phyloP scores from a whole-genome alignment of 2,329 filamentous ascomycete species.

The Exophiala aquamarina region DNA sequence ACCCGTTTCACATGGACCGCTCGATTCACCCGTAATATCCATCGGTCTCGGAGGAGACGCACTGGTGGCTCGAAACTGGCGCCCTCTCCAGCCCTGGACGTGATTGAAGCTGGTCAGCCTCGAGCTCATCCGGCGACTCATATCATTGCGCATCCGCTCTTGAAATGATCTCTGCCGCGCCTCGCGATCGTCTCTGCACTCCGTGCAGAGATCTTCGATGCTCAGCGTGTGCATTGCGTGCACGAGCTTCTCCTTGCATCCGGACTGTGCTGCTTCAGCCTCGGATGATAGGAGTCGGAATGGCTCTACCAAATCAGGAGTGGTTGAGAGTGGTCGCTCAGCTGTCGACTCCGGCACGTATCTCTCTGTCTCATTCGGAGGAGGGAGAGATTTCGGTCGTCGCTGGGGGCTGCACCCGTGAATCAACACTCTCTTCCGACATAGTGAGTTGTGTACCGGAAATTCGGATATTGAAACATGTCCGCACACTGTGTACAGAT shows the following conservation, averaged over 20 bases:
- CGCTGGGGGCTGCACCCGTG: background rate
- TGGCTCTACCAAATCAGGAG: background rate
- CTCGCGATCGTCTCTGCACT: constrained; percentile 1
- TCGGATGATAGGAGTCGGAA: background rate
- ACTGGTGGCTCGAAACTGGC: background rate
- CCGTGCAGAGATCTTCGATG: background rate
- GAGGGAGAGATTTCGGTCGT: background rate
- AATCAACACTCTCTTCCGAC: background rate
- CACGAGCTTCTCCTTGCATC: background rate
- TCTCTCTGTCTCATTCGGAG: background rate
- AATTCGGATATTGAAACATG: background rate
- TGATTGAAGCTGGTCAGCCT: background rate
- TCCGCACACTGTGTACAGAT: background rate
- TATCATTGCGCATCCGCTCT: background rate
- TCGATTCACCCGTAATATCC: background rate
- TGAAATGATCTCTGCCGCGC: background rate
- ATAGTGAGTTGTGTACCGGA: constrained; percentile 1
- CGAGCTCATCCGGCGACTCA: background rate
- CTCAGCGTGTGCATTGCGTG: constrained; percentile 1
- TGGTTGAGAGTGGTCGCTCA: background rate
- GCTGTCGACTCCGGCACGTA: background rate
- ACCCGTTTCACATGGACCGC: background rate
- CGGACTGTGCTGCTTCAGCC: background rate
- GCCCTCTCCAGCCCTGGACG: background rate
- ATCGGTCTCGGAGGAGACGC: background rate